Base-by-base conservation (phyloP, 176 grass and related monocot species). In the Chrysopogon serrulatus region DNA sequence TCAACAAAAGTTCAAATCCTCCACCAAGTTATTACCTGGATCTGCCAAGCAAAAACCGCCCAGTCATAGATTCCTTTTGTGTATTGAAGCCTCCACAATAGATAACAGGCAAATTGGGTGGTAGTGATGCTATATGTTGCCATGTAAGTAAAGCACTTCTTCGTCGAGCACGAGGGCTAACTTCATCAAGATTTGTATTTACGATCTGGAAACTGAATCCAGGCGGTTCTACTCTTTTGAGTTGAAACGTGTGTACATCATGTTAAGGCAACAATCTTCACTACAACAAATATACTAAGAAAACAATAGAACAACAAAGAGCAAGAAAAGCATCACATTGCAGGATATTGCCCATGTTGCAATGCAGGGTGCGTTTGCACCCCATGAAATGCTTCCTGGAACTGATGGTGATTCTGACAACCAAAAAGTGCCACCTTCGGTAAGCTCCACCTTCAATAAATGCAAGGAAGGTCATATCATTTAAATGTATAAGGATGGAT, bases 321-420 rank as follows among this genome's bases (percentile, higher is more conserved):
- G 28, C 65, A 36, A 82, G 5, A 34, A 79, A 27, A 77, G 13
- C 28, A 73, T 80, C 12, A 8, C 7, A 47, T 27, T 32, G 87
- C 89, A 98, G 96, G 96, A 98, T 98, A 98, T 98, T 63, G 93
- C 96, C 96, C 96, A 98, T 77, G 96, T 98, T 73, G 96, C 91
- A 65, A 98, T 92, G 71, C 91, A 94, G 14, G 96, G 96, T 90
- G 88, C 74, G 30, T 76, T 88, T 68, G 93, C 86, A 76, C 96
- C 93, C 96, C 96, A 98, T 65, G 96, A 95, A 77, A 94, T 86
- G 79, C 96, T 98, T 86, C 91, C 96, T 79, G 96, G 96, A 19
- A 96, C 91, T 28, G 96, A 95, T 63, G 96, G 96, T 71, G 93
- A 94, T 89, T 98, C 93, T 32, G 96, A 98, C 68, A 98, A 83